These are phyloP conservation scores for Clitopilus hobsonii DNA, from an alignment of 768 basidiomycete genomes.

Conservation along the genomic window DNA sequence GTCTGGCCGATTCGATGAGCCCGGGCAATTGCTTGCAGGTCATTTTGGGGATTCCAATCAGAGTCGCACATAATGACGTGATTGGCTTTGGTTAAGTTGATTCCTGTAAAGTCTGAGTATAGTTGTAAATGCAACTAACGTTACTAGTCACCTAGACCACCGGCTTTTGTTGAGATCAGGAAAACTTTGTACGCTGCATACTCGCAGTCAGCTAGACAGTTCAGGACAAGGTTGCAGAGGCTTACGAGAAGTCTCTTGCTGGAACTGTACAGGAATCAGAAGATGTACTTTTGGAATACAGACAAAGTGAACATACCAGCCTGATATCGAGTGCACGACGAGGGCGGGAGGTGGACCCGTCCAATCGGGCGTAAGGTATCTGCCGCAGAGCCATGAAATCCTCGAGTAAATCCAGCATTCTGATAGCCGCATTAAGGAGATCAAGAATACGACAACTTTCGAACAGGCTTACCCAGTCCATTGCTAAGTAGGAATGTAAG, in stretches of 20 bases:
- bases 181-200: conserved; percentile 57
- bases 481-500: conserved; percentile 36
- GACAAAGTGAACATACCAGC: conserved; percentile 30
- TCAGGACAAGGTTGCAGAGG: background rate
- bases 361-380: conserved; percentile 57
- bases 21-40: conserved; percentile 81
- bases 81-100: conserved; percentile 80
- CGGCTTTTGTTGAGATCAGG: conserved; percentile 67
- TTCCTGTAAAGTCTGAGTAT: conserved; percentile 41
- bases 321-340: conserved; percentile 55
- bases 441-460: background rate
- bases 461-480: conserved; percentile 42
- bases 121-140: conserved; percentile 16
- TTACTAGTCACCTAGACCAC: conserved; percentile 50
- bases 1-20: conserved; percentile 81
- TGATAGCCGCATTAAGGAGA: conserved; percentile 10
- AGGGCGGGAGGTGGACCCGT: conserved; percentile 49
- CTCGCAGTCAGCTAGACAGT: conserved; percentile 3
- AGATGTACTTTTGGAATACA: background rate
- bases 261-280: conserved; percentile 35
- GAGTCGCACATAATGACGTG: conserved; percentile 79
- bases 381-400: conserved; percentile 59
- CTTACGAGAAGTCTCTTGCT: conserved; percentile 53
- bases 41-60: conserved; percentile 71
- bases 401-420: conserved; percentile 67